These are phyloP conservation scores for Chrysopogon serrulatus DNA, from an alignment of 176 grass and related monocot genomes.

Conservation along the genomic window DNA sequence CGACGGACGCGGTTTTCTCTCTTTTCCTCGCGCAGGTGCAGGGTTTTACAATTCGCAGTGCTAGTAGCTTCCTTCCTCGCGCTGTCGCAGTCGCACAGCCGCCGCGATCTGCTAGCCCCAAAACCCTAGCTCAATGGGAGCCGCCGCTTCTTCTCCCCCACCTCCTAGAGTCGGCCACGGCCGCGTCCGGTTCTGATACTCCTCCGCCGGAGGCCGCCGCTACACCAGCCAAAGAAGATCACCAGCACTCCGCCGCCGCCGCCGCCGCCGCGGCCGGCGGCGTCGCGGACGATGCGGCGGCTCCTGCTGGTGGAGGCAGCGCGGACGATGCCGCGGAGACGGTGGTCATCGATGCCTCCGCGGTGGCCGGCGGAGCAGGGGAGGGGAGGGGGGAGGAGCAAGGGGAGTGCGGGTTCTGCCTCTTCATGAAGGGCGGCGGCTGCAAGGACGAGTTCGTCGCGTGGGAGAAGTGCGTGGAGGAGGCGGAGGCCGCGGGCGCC, in stretches of 20 bases:
- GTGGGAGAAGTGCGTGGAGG: slow-evolving; percentile 96
- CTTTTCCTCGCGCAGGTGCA: not conserved
- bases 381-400: slow-evolving; percentile 40
- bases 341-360: slow-evolving; percentile 15
- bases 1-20: not conserved
- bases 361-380: not conserved
- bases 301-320: not conserved
- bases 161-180: not conserved
- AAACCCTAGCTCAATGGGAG: slow-evolving; percentile 43
- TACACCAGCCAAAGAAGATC: slow-evolving; percentile 5
- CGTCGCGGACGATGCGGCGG: not conserved
- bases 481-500: slow-evolving; percentile 27
- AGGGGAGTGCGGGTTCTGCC: slow-evolving; percentile 84
- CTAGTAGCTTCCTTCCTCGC: not conserved
- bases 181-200: not conserved
- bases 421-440: slow-evolving; percentile 95
- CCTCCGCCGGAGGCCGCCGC: not conserved
- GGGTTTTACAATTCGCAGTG: slow-evolving; percentile 19
- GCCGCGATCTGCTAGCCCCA: not conserved
- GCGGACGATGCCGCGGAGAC: not conserved
- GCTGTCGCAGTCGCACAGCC: not conserved
- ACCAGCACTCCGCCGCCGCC: not conserved
- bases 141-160: slow-evolving; percentile 17
- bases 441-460: slow-evolving; percentile 79
- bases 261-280: not conserved